Evolutionary conservation across 306 rosid species (phyloP).

Genomic region (Rosa persica): DNA sequence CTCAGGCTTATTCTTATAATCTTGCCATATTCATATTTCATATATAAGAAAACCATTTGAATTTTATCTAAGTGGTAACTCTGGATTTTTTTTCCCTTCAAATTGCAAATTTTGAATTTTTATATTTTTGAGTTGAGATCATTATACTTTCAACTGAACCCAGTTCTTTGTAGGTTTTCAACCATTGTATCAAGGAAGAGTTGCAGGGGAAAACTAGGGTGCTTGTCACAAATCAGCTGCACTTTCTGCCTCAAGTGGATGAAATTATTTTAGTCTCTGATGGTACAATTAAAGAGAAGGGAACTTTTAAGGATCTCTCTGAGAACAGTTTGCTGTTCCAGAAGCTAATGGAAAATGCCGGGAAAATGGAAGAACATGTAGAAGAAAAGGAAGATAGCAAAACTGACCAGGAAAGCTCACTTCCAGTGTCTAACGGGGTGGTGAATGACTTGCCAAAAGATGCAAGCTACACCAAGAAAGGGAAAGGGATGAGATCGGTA

Average conservation of each 20-base stretch:
- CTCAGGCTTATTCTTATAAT: not conserved
- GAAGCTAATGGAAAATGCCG: constrained; percentile 89
- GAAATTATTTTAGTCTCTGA: constrained; percentile 63
- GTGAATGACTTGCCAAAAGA: constrained; percentile 41
- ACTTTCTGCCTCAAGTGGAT: constrained; percentile 89
- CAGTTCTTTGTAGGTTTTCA: constrained; percentile 43
- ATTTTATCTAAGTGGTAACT: not conserved
- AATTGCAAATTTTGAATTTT: too few species aligned
- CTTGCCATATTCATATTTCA: not conserved
- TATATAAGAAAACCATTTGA: not conserved
- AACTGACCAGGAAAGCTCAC: constrained; percentile 23
- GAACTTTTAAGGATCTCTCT: constrained; percentile 87
- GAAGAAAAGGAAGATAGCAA: constrained; percentile 32
- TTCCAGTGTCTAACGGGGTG: constrained; percentile 33
- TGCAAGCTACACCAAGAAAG: constrained; percentile 42
- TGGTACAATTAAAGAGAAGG: constrained; percentile 68
- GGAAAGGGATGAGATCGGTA: constrained; percentile 56
- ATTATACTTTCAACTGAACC: not conserved
- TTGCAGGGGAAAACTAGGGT: constrained; percentile 75
- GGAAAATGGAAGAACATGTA: constrained; percentile 68
- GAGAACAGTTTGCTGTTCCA: constrained; percentile 64
- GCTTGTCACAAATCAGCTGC: constrained; percentile 94
- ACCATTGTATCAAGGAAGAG: constrained; percentile 77
- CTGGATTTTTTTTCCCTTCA: too few species aligned
- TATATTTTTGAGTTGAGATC: not conserved